These are phyloP conservation scores for Globisporangium iwayamae DNA, from an alignment of 352 stramenopile genomes.

Conservation along the genomic window DNA sequence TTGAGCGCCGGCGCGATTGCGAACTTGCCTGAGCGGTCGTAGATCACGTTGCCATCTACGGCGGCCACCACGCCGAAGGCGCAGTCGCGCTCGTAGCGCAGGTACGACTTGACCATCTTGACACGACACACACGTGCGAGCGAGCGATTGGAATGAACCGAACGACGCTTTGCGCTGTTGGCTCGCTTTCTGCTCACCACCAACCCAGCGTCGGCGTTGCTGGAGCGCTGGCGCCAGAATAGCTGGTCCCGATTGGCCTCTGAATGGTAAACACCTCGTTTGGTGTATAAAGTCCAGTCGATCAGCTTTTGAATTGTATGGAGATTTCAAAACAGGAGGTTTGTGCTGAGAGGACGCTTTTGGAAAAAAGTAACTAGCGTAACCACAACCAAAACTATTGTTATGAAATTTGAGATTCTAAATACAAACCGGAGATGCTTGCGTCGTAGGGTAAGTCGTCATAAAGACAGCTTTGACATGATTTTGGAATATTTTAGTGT, in stretches of 20 bases:
- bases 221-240: neutral
- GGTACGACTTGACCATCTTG: slow-evolving; percentile 90
- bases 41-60: slow-evolving; percentile 86
- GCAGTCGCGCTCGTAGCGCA: slow-evolving; percentile 88
- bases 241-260: neutral
- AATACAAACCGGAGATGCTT: no score
- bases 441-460: no score
- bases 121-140: no score
- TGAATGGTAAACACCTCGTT: neutral
- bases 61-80: slow-evolving; percentile 91
- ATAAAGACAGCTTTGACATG: no score
- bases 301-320: neutral
- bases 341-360: no score
- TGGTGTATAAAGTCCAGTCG: neutral
- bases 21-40: slow-evolving; percentile 81
- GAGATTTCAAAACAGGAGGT: neutral
- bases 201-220: no score
- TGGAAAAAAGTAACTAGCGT: no score
- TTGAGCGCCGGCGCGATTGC: slow-evolving; percentile 88
- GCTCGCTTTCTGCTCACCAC: slow-evolving; percentile 1
- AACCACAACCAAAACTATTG: no score
- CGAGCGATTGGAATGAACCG: neutral
- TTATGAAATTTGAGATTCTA: no score
- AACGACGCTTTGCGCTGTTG: slow-evolving; percentile 16
- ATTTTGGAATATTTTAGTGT: no score